Conservation (phyloP, 805 yeast genomes). For the Danielia reshetovae region DNA sequence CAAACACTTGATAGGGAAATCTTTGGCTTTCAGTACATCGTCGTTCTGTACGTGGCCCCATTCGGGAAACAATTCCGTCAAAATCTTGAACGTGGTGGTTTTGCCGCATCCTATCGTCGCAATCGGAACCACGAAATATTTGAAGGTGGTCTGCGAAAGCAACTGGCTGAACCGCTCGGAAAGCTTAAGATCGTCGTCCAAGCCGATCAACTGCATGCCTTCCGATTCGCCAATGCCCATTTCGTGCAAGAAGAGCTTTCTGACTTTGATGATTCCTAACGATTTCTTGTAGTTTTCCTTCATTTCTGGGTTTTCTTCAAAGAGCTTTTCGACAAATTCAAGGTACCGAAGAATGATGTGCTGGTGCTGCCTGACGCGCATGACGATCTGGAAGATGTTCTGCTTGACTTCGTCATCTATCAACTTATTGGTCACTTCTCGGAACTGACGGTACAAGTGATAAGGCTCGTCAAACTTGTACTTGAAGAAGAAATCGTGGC, state of each 20-base stretch:
- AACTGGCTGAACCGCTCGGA: constrained; percentile 12
- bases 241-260: constrained; percentile 59
- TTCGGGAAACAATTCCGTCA: constrained; percentile 49
- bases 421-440: constrained; percentile 75
- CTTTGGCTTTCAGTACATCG: constrained; percentile 45
- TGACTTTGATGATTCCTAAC: constrained; percentile 68
- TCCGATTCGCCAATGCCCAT: constrained; percentile 42
- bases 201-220: constrained; percentile 51
- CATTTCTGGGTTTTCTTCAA: constrained; percentile 46
- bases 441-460: constrained; percentile 80
- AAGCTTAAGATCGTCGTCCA: constrained; percentile 34
- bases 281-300: constrained; percentile 47
- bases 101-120: constrained; percentile 96
- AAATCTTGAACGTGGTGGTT: constrained; percentile 69
- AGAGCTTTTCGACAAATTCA: constrained; percentile 56
- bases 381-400: constrained; percentile 1
- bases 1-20: constrained; percentile 47
- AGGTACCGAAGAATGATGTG: constrained; percentile 64
- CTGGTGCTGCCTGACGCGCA: constrained; percentile 38
- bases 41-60: constrained; percentile 86
- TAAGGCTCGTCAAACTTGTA: constrained; percentile 96
- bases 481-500: constrained; percentile 72
- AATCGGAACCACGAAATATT: constrained; percentile 68
- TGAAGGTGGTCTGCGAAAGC: constrained; percentile 20
- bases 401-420: constrained; percentile 30